A percentile compares a stretch with the other conserved stretches of the same genome.
These are phyloP conservation scores for Lichtheimia corymbifera DNA, from an alignment of 371 early-diverging fungal genomes.

Conservation along the genomic window DNA sequence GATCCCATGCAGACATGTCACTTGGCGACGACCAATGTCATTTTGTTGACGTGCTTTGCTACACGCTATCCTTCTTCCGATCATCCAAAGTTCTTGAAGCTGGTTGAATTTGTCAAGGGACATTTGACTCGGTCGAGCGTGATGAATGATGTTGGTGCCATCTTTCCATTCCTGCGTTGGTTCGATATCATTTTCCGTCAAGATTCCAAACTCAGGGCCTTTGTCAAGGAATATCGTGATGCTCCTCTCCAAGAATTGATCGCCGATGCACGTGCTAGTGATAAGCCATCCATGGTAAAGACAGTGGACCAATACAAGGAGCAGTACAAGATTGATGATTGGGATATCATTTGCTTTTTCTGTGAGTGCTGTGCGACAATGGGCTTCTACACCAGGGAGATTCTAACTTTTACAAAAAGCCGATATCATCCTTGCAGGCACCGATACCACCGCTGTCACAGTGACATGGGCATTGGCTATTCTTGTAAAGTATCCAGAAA, in stretches of 20 bases:
- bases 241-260: conserved; percentile 1
- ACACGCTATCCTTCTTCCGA: conserved; percentile 6
- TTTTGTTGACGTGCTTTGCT: conserved; percentile 11
- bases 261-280: neutral
- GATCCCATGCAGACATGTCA: conserved; percentile 11
- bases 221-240: conserved; percentile 11
- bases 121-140: conserved; percentile 2
- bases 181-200: conserved; percentile 1
- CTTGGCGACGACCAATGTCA: conserved; percentile 12
- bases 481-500: conserved; percentile 24
- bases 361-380: conserved; percentile 20
- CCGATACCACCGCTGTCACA: conserved; percentile 23
- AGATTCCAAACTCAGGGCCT: neutral
- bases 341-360: conserved; percentile 12
- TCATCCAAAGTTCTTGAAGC: conserved; percentile 7
- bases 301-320: conserved; percentile 14
- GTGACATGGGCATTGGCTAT: conserved; percentile 24
- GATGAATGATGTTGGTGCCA: conserved; percentile 12
- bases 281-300: conserved; percentile 16
- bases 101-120: conserved; percentile 7
- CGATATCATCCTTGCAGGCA: conserved; percentile 21
- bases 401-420: neutral
- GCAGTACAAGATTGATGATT: conserved; percentile 13
- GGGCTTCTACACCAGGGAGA: too few species aligned
- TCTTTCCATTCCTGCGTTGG: conserved; percentile 11